phyloP scores from a whole-genome alignment of 345 rosid species.

The Pseudoturritis turrita region DNA sequence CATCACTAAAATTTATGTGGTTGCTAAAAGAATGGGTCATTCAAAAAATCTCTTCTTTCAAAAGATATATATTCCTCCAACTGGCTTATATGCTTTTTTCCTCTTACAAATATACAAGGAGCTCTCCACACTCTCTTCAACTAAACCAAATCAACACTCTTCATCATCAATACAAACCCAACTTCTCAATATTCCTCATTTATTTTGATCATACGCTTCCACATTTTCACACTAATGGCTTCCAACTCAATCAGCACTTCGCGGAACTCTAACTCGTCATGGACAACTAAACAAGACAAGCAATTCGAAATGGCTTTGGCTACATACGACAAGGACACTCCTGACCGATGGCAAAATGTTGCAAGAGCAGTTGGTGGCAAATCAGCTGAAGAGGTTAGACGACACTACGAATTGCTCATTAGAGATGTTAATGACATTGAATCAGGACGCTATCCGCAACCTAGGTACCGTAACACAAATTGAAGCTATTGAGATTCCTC shows the following conservation, averaged over 20 bases:
- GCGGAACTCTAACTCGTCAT: conserved; percentile 17
- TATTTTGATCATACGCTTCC: not conserved
- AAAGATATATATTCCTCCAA: conserved; percentile 32
- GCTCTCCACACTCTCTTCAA: conserved; percentile 20
- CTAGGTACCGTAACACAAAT: conserved; percentile 44
- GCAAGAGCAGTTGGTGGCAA: conserved; percentile 75
- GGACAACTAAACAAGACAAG: conserved; percentile 77
- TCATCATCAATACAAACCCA: conserved; percentile 14
- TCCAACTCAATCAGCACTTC: conserved; percentile 26
- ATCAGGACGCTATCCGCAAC: conserved; percentile 66
- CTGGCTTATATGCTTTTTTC: conserved; percentile 20
- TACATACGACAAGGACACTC: conserved; percentile 69
- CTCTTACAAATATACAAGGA: conserved; percentile 27
- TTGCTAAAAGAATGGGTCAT: conserved; percentile 19
- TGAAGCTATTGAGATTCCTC: conserved; percentile 7
- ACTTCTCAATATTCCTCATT: not conserved
- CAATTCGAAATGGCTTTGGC: conserved; percentile 77
- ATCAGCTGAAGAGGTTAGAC: conserved; percentile 70
- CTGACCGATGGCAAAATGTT: conserved; percentile 88
- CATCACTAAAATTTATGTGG: conserved; percentile 11
- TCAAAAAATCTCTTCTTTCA: conserved; percentile 13
- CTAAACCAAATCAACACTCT: not conserved
- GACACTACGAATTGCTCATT: conserved; percentile 64
- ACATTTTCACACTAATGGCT: conserved; percentile 25
- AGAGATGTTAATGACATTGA: conserved; percentile 79